A percentile compares a stretch with the other conserved stretches of the same genome.
These are phyloP conservation scores for Monilinia fructicola DNA, from an alignment of 2,329 filamentous ascomycete species.

Conservation along the genomic window DNA sequence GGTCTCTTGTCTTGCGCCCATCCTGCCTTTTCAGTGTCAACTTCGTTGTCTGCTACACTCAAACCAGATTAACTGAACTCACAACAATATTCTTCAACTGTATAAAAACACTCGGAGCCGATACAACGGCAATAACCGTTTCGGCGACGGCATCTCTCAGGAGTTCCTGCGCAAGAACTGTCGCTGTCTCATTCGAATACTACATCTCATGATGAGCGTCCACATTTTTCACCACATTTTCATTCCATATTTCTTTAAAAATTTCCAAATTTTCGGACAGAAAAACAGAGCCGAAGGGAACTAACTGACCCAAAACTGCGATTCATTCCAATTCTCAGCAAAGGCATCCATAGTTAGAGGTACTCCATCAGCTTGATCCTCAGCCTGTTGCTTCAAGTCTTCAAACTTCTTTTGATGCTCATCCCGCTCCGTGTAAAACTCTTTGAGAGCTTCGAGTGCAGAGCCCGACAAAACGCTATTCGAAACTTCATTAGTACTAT, in stretches of 20 bases:
- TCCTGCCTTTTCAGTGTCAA: conserved; percentile 11
- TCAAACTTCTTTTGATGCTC: conserved; percentile 65
- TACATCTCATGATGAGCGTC: conserved; percentile 37
- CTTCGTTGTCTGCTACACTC: conserved; percentile 20
- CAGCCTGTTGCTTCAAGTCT: conserved; percentile 61
- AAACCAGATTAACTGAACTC: not conserved
- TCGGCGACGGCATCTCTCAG: conserved; percentile 58
- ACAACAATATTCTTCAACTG: conserved; percentile 64
- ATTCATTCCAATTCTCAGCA: conserved; percentile 78
- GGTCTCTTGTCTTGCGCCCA: conserved; percentile 48
- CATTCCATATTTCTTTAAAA: not conserved
- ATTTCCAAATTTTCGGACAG: not conserved
- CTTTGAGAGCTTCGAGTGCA: conserved; percentile 66
- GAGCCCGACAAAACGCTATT: conserved; percentile 62
- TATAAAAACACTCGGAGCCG: conserved; percentile 74
- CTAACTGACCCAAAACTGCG: conserved; percentile 77
- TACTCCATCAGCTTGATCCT: conserved; percentile 48
- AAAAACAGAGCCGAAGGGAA: conserved; percentile 15
- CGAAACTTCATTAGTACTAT: not conserved
- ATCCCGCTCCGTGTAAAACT: conserved; percentile 74
- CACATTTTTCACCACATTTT: not conserved
- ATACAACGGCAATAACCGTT: conserved; percentile 66
- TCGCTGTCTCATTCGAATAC: conserved; percentile 73
- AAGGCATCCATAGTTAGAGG: conserved; percentile 66
- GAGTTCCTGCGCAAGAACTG: conserved; percentile 61